Base-by-base conservation (phyloP, 208 protist genomes). In the Lotmaria passim region DNA sequence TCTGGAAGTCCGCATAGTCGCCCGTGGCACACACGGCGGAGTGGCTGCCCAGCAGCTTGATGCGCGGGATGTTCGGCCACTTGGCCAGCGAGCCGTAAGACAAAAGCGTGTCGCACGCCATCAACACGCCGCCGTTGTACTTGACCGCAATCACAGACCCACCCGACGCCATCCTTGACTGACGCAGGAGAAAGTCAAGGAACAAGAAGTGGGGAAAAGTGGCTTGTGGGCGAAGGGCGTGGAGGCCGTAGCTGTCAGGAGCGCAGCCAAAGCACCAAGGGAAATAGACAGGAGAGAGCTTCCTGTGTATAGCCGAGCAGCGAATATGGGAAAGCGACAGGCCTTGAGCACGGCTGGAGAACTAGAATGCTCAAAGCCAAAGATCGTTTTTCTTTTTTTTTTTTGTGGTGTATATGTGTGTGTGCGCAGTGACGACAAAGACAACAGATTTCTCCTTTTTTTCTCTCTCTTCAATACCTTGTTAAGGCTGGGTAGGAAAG, bases 1-100 rank as follows among this genome's bases (percentile, higher is more conserved):
- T 75, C 85, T 99, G 98, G 76, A 98, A 99, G 78, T 99, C 98
- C 33, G 95, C 96, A 68, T 97, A 97, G 83, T 99, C 97, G 36
- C 98, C 98, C 19, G 91, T 93, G 11, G 86, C 95, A 43, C 95
- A 98, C 28, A 99, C 59, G 26, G 96, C 75, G 11, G 95, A 95
- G 73, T 93, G 63, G n/a, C 79, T 50, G 50, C 97, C 97, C 39
- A 99, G 62, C 17, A 91, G 73, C 48, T 90, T 82, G 17, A 99
- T 85, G 41, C 98, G 92, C 24, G 89, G 83, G 41, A 98, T 90
- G 44, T 87, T 90, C 12, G 92, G 91, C 89, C 98, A 99, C 65
- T 98, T 98, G 14, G 97, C 98, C 30, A 99, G 73, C 11, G 93
- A 98, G 33, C 98, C 98, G 76, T 99, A 99, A 44, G 97, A 99